These are phyloP conservation scores for Pisolithus marmoratus DNA, from an alignment of 768 basidiomycete genomes.

Conservation along the genomic window DNA sequence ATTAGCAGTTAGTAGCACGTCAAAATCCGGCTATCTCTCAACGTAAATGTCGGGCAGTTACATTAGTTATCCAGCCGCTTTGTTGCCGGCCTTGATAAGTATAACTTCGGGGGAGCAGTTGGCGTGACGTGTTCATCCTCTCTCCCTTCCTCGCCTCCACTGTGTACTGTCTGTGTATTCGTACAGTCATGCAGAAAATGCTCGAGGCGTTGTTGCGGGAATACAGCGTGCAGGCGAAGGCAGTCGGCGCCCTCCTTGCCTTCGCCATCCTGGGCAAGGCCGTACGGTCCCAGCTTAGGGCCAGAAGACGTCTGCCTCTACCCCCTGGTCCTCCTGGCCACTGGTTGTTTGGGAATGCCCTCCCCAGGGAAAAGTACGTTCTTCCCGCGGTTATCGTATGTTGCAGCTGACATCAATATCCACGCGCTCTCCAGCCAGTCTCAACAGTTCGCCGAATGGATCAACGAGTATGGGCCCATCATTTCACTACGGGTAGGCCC, in stretches of 20 bases:
- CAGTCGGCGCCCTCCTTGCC: slow-evolving; percentile 13
- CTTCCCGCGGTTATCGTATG: neutral
- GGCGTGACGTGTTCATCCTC: too few relatives aligned
- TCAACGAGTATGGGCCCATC: slow-evolving; percentile 55
- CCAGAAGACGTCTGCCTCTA: slow-evolving; percentile 16
- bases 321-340: slow-evolving; percentile 29
- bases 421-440: slow-evolving; percentile 16
- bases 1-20: too few relatives aligned
- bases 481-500: slow-evolving; percentile 51
- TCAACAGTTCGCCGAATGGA: slow-evolving; percentile 52
- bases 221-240: slow-evolving; percentile 10
- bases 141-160: too few relatives aligned
- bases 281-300: slow-evolving; percentile 7
- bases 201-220: slow-evolving; percentile 2
- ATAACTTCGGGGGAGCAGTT: too few relatives aligned
- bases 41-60: too few relatives aligned
- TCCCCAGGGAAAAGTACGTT: slow-evolving; percentile 24
- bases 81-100: too few relatives aligned
- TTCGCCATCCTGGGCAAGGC: slow-evolving; percentile 10
- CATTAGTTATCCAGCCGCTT: too few relatives aligned
- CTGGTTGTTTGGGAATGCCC: slow-evolving; percentile 27
- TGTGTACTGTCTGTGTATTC: too few relatives aligned
- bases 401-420: too few relatives aligned
- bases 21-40: too few relatives aligned
- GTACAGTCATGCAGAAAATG: slow-evolving; percentile 2